Evolutionary conservation across 2,329 filamentous ascomycete genomes (phyloP), one percentile per base, ranked within the genome.

Genomic region (Aureobasidium sp.): DNA sequence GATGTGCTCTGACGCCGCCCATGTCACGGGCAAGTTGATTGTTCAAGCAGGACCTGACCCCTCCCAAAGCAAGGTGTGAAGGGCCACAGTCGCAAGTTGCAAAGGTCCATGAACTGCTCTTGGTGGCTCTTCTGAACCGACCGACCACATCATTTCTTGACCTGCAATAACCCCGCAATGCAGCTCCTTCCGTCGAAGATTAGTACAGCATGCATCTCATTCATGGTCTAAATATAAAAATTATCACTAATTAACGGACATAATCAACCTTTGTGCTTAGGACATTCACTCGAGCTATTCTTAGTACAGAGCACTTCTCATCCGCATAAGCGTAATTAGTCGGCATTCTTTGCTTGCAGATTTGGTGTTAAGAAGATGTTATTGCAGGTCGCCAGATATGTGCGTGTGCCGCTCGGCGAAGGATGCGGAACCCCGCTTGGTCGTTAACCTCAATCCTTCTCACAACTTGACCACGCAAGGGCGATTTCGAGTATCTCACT

Each of bases 291-390:
- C 34, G 17, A 32, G 37, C 57, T 60, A 60, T 60, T 41, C 46
- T 60, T 60, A 60, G 57, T 36, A 5, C 12, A 34, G 29, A 9
- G 20, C 26, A 39, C 34, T 39, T 59, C 36, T 46, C 39, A 34
- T 46, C 27, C 41, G 53, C 53, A 57, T 57, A 57, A 57, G 53
- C 53, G 53, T 17, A 32, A 57, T 59, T 59, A 59, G 43, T 32
- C 15, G 55, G 48, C 32, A 59, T 59, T 59, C 24, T 59, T 48
- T 27, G 29, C 39, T 34, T 57, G 53, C 39, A 46, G 36, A 46
- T 46, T 43, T 24, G n/a, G 32, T 36, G 36, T 46, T 57, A 57
- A 29, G 27, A 12, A 5, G 5, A 34, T 32, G 29, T 26, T 6
- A 6, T 44, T 46, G 41, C 41, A 34, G 26, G 51, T 43, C 24